Evolutionary conservation across 2,329 filamentous ascomycete genomes (phyloP), one percentile per base, ranked within the genome.

Genomic region (Parafenestella ontariensis): DNA sequence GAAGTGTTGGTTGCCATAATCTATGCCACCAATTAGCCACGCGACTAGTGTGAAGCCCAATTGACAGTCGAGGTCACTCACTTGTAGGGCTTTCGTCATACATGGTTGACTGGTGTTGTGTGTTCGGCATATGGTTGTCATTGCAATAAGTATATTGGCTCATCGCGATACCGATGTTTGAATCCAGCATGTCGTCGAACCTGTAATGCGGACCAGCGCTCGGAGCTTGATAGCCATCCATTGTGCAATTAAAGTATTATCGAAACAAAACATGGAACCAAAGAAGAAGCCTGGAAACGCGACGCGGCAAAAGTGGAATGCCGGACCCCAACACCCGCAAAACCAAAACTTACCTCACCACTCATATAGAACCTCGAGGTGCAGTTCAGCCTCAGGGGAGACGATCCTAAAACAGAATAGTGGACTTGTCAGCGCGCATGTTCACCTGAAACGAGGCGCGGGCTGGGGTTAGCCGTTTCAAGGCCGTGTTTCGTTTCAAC

Each of bases 371-470:
- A n/a, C 28, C 23, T 39, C 7, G 43, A 52, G 40, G 26, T 9
- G 21, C 44, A 49, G 54, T 46, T 46, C 49, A 57, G 42, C 44
- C 49, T 44, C 24, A 40, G 57, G 51, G 49, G 46, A n/a, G 37
- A 23, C 15, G 37, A 4, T 11, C 10, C 21, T 2, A 6, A 40
- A 24, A 15, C 2, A 21, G 37, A n/a, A 24, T 58, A 53, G 58
- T 56, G 24, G 13, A 11, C 15, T 21, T 28, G 57, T 61, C 58
- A 64, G 49, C 59, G 49, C 45, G 56, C 56, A 62, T 52, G 42
- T 68, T 68, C 65, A 67, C 67, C 67, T 68, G 65, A 70, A 70
- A 43, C 41, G 9, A 43, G 41, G 41, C 41, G 23, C n/a, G 23
- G 6, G 41, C 23, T 24, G 26, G 41, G 41, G 41, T n/a, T 64